These are phyloP conservation scores for Rubus idaeus DNA, from an alignment of 306 rosid genomes.

Conservation along the genomic window DNA sequence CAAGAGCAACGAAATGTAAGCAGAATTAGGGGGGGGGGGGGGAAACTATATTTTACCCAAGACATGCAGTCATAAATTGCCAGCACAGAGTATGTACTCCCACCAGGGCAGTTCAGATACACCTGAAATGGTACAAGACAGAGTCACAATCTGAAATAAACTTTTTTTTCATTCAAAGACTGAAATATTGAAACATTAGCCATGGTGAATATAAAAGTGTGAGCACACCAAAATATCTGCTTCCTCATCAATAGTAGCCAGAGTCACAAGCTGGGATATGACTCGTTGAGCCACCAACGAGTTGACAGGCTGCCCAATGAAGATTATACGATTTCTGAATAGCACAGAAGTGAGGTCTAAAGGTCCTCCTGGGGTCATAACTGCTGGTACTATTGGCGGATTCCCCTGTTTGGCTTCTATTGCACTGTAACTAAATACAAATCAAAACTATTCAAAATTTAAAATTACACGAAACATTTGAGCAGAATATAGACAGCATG, in stretches of 20 bases:
- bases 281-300: constrained; percentile 90
- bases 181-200: constrained; percentile 2
- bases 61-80: constrained; percentile 99
- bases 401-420: constrained; percentile 72
- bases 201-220: constrained; percentile 18
- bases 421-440: constrained; percentile 53
- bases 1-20: constrained; percentile 4
- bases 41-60: constrained; percentile 73
- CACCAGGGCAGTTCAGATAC: constrained; percentile 94
- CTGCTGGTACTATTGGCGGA: constrained; percentile 87
- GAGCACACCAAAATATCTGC: constrained; percentile 80
- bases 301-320: constrained; percentile 88
- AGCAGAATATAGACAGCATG: background rate
- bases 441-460: constrained; percentile 26
- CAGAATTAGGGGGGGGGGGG: background rate
- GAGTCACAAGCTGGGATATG: constrained; percentile 90
- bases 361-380: constrained; percentile 91
- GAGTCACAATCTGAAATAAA: constrained; percentile 11
- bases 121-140: constrained; percentile 48
- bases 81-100: constrained; percentile 84
- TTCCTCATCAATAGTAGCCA: constrained; percentile 76
- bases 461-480: constrained; percentile 8
- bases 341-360: constrained; percentile 81
- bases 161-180: background rate
- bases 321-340: constrained; percentile 88